Percentiles rank a stretch among this genome's conserved stretches.
These are phyloP conservation scores for Stachybotrys echinatus DNA, from an alignment of 2,329 filamentous ascomycete species.

Conservation along the genomic window DNA sequence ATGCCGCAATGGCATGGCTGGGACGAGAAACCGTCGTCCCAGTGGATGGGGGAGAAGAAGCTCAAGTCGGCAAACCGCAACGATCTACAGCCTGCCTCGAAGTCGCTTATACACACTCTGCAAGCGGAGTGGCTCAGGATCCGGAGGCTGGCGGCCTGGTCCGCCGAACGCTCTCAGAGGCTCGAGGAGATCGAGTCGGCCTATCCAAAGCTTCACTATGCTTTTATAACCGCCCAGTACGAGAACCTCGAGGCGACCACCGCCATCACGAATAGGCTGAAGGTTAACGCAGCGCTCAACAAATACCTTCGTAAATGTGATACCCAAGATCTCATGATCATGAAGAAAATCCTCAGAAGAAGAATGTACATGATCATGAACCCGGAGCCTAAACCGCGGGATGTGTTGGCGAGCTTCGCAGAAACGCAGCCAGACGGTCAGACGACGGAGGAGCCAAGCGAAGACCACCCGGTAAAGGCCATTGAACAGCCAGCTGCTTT, in stretches of 20 bases:
- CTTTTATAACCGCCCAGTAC: conserved; percentile 28
- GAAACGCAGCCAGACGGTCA: too few species aligned
- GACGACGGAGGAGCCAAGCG: too few species aligned
- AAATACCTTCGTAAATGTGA: neutral
- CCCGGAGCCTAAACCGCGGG: too few species aligned
- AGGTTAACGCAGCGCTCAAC: neutral
- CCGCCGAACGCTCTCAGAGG: conserved; percentile 33
- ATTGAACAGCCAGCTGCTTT: too few species aligned
- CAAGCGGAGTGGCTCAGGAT: conserved; percentile 45
- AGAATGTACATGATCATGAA: neutral
- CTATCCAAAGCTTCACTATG: conserved; percentile 35
- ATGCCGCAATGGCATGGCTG: conserved; percentile 79
- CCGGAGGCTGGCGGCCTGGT: conserved; percentile 44
- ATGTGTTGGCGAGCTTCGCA: too few species aligned
- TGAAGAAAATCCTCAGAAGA: neutral
- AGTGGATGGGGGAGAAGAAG: conserved; percentile 9
- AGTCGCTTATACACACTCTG: conserved; percentile 17
- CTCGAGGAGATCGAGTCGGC: conserved; percentile 30
- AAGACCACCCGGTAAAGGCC: too few species aligned
- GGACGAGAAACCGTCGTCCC: conserved; percentile 24
- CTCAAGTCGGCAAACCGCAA: conserved; percentile 15
- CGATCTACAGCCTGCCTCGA: conserved; percentile 15
- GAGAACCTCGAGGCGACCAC: conserved; percentile 18
- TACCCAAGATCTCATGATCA: neutral
- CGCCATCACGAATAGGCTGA: conserved; percentile 1